Base-by-base conservation (phyloP, 257 asterid genomes). In the Sherardia arvensis region DNA sequence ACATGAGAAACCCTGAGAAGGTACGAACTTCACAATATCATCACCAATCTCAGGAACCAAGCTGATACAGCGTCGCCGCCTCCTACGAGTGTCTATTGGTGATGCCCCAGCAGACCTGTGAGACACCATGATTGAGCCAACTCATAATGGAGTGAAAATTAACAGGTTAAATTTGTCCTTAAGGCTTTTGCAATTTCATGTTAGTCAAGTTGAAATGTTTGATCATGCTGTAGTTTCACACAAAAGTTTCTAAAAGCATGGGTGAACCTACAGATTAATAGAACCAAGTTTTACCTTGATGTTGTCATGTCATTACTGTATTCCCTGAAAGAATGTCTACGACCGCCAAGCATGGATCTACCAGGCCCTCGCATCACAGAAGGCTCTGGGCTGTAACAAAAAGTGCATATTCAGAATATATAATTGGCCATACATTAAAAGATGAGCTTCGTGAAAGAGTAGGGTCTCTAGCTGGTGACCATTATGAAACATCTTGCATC, bases 11-110 rank as follows among this genome's bases (percentile, higher is more conserved):
- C 32, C 18, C 38, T 55, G 45, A 48, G 20, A 49, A 51, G 9
- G 64, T 76, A 40, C 65, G 84, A 76, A 91, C 96, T 95, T 91
- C 71, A 86, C 96, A 68, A 84, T 86, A 74, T 91, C 96, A 68
- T 91, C 97, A 58, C 96, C 89, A 73, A 91, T 87, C 85, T 91
- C 97, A 8, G 97, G 96, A 79, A 86, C 74, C 89, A 91, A 72
- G 82, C 97, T 87, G 64, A 81, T 67, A 73, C 91, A 79, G 4
- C 87, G 90, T 22, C 90, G 78, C 73, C 95, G 83, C 79, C 95
- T 84, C 77, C 96, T 87, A 72, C 86, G 83, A 51, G 89, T 69
- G 69, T 81, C 84, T 62, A 78, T 55, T n/a, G 97, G 95, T 74
- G 97, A 91, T 69, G 97, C 84, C 63, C 97, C 95, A 66, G 84